Conservation (phyloP, 208 protist species). For the Borovskyia barvae region DNA sequence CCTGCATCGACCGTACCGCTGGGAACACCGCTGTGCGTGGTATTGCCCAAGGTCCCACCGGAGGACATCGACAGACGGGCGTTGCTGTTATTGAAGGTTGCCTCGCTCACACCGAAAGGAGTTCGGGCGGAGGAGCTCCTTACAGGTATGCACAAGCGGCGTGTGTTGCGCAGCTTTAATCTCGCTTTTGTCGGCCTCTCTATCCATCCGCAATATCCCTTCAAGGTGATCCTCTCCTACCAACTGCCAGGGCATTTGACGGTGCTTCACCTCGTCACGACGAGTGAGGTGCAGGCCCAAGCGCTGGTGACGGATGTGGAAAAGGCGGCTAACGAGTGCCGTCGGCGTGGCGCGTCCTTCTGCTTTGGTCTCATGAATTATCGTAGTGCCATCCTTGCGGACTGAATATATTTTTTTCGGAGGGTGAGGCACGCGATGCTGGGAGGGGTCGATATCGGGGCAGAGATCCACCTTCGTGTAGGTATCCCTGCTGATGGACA, state of each 20-base stretch:
- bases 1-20: constrained; percentile 14
- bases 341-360: constrained; percentile 31
- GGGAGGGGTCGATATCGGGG: too few species aligned
- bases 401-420: too few species aligned
- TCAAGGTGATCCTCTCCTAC: constrained; percentile 44
- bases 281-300: constrained; percentile 15
- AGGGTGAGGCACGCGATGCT: too few species aligned
- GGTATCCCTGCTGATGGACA: too few species aligned
- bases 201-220: constrained; percentile 17
- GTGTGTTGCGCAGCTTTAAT: constrained; percentile 42
- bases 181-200: constrained; percentile 32
- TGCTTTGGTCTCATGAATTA: constrained; percentile 32
- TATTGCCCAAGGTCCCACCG: constrained; percentile 5
- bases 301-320: constrained; percentile 26
- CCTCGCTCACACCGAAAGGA: neutral
- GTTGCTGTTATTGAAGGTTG: constrained; percentile 17
- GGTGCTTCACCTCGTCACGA: constrained; percentile 39
- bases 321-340: constrained; percentile 24
- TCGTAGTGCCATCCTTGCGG: too few species aligned
- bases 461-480: too few species aligned
- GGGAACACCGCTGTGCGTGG: constrained; percentile 42
- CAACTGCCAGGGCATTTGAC: constrained; percentile 16
- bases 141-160: constrained; percentile 19
- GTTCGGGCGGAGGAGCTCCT: constrained; percentile 11
- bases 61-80: constrained; percentile 11